Conservation (phyloP, 1,284 basidiomycete genomes). For the Gymnopus androsaceus region DNA sequence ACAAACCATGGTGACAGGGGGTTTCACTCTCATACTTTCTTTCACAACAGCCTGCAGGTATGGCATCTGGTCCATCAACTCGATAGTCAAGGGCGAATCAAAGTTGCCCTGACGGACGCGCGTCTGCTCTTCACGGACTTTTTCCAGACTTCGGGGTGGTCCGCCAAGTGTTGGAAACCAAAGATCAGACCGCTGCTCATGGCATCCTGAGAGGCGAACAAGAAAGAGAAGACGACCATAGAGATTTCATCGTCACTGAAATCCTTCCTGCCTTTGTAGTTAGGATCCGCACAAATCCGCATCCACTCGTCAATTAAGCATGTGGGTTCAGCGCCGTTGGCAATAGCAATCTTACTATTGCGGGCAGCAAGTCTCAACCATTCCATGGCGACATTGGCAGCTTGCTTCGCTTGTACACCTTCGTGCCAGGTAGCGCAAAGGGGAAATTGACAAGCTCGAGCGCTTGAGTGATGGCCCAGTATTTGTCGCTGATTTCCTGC, state of each 20-base stretch:
- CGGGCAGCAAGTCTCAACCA: conserved; percentile 83
- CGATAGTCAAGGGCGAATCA: conserved; percentile 82
- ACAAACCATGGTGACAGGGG: conserved; percentile 89
- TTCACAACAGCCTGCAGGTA: conserved; percentile 92
- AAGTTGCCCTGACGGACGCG: conserved; percentile 80
- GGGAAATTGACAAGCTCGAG: conserved; percentile 99
- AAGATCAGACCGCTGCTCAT: conserved; percentile 95
- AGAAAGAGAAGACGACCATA: conserved; percentile 94
- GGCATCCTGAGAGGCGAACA: conserved; percentile 97
- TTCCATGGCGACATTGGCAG: conserved; percentile 86
- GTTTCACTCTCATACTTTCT: conserved; percentile 89
- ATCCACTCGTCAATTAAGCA: conserved; percentile 97
- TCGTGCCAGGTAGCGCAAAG: conserved; percentile 92
- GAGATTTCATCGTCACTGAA: conserved; percentile 96
- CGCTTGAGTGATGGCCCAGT: conserved; percentile 94
- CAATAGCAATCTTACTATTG: conserved; percentile 84
- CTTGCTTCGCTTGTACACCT: conserved; percentile 95
- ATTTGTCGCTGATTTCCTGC: conserved; percentile 86
- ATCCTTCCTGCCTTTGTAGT: conserved; percentile 80
- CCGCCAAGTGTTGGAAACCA: conserved; percentile 94
- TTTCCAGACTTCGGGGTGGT: conserved; percentile 89
- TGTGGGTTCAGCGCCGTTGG: conserved; percentile 77
- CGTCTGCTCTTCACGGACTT: conserved; percentile 92
- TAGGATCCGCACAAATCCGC: conserved; percentile 68
- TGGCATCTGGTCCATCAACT: conserved; percentile 90